phyloP scores from a whole-genome alignment of 352 stramenopile species.

The Globisporangium nunn region DNA sequence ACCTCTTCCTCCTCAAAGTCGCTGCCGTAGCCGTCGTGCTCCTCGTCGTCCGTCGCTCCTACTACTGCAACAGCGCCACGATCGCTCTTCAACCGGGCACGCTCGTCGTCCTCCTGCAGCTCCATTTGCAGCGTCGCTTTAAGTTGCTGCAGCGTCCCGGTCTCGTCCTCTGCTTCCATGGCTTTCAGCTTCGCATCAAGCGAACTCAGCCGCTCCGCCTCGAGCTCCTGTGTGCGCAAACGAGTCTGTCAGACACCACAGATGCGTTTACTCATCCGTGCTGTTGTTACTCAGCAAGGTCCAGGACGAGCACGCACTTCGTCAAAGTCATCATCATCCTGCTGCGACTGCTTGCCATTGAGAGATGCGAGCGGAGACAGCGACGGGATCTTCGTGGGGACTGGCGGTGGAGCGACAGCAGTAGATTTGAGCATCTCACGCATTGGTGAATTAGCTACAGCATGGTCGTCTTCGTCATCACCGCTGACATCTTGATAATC shows the following conservation, averaged over 20 bases:
- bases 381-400: slow-evolving; percentile 15
- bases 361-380: slow-evolving; percentile 15
- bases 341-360: background rate
- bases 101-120: slow-evolving; percentile 41
- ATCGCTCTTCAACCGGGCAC: slow-evolving; percentile 13
- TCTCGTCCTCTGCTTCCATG: slow-evolving; percentile 82
- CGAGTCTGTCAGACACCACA: background rate
- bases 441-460: background rate
- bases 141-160: slow-evolving; percentile 66
- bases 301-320: slow-evolving; percentile 17
- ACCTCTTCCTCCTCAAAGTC: slow-evolving; percentile 84
- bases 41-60: slow-evolving; percentile 8
- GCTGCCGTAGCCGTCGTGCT: slow-evolving; percentile 64
- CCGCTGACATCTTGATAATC: slow-evolving; percentile 13
- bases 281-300: background rate
- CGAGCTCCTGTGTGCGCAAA: slow-evolving; percentile 22
- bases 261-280: background rate
- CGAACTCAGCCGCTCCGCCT: slow-evolving; percentile 48
- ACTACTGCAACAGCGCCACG: background rate
- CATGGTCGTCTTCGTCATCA: slow-evolving; percentile 14
- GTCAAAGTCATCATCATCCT: slow-evolving; percentile 53
- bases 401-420: slow-evolving; percentile 19
- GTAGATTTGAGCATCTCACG: background rate
- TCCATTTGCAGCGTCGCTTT: slow-evolving; percentile 64
- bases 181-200: slow-evolving; percentile 75